Evolutionary conservation across 129 eudicot genomes (phyloP), one percentile per base, ranked within the genome.

Genomic region (Ambrosia trifida): DNA sequence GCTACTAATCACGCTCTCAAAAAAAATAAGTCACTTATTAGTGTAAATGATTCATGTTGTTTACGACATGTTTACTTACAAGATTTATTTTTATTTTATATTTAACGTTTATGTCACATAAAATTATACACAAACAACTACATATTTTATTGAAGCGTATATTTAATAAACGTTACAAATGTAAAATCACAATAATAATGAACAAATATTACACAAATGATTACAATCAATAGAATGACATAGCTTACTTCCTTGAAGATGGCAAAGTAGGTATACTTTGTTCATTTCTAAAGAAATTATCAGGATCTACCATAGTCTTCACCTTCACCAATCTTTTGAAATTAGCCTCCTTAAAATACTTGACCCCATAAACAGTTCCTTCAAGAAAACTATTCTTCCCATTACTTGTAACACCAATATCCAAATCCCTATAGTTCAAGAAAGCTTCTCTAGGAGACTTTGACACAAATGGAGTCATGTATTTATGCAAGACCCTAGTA

Each of bases 381-480:
- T 79, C 64, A 30, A 17, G 11, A 66, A 41, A 79, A 41, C 66
- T 77, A 4, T 73, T 79, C 12, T 73, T 75, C 20, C 81, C 81
- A 28, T 69, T 73, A 30, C 74, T 36, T 13, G 47, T 57, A 1
- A 75, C 84, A 71, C 85, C 81, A 3, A 81, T 57, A 41, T 81
- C 85, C 72, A 81, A 64, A 76, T 81, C 82, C 64, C 69, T 72
- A 12, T 81, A 81, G 47, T 81, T 81, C 66, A 72, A 51, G 41
- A 66, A 81, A 36, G 85, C 78, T n/a, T 65, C 56, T 68, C 85
- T 80, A 2, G 85, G 88, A 46, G 5, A 33, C 65, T 70, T 80
- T 5, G 81, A 76, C n/a, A 78, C 85, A 64, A 80, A 80, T 38
- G 73, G 80, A 30, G 83, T 65, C 82, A 84, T 62, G 76, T 41